These are phyloP conservation scores for Brassica napus DNA, from an alignment of 345 rosid genomes.

Conservation along the genomic window Da-Ae NC_063442.1:13011001-13011500, in stretches of 20 bases:
- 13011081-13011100: conserved; percentile 12
- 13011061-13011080: not conserved
- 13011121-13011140: conserved; percentile 70
- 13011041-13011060: conserved; percentile 22
- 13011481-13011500: conserved; percentile 5
- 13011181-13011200: conserved; percentile 58
- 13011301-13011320: conserved; percentile 76
- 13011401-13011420: conserved; percentile 92
- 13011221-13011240: conserved; percentile 95
- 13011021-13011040: conserved; percentile 68
- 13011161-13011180: conserved; percentile 51
- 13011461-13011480: not conserved
- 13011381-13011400: conserved; percentile 88
- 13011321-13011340: conserved; percentile 63
- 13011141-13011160: conserved; percentile 79
- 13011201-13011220: conserved; percentile 54
- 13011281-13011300: conserved; percentile 61
- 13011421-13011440: conserved; percentile 60
- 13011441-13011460: not conserved
- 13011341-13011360: conserved; percentile 81
- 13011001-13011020: conserved; percentile 35
- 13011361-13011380: conserved; percentile 79
- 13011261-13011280: conserved; percentile 58
- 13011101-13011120: not conserved
- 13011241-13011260: conserved; percentile 85